Evolutionary conservation across 2,329 filamentous ascomycete genomes (phyloP).

Genomic region (Dothistroma pini): DNA sequence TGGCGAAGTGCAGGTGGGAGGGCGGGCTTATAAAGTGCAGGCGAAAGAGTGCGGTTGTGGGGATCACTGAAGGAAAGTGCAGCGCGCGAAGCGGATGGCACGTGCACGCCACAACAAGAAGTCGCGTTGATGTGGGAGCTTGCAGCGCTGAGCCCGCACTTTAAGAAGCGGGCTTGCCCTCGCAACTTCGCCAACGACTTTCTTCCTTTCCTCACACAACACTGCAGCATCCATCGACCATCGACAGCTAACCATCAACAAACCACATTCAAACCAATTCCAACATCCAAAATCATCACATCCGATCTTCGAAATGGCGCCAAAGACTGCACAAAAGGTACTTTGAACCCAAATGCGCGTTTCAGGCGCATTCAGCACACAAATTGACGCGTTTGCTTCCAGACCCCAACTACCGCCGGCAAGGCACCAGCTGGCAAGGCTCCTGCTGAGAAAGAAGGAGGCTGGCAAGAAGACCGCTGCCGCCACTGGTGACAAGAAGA

Average conservation of each 20-base stretch:
- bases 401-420: conserved; percentile 85
- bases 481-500: conserved; percentile 97
- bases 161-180: conserved; percentile 17
- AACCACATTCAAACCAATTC: conserved; percentile 32
- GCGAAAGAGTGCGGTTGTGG: conserved; percentile 13
- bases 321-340: conserved; percentile 87
- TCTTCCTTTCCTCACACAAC: conserved; percentile 39
- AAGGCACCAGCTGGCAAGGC: conserved; percentile 82
- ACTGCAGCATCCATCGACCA: conserved; percentile 31
- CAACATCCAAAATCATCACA: conserved; percentile 29
- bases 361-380: conserved; percentile 11
- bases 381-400: conserved; percentile 24
- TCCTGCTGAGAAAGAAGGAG: conserved; percentile 98
- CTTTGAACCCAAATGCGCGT: conserved; percentile 7
- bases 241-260: conserved; percentile 31
- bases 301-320: conserved; percentile 71
- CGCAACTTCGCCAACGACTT: conserved; percentile 18
- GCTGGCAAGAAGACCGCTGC: conserved; percentile 98
- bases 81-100: not conserved
- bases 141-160: conserved; percentile 15
- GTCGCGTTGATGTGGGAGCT: conserved; percentile 10
- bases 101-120: conserved; percentile 12
- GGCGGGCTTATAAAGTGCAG: conserved; percentile 19
- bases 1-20: conserved; percentile 6
- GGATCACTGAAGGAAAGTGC: conserved; percentile 12